A percentile compares a stretch with the other conserved stretches of the same genome.
Evolutionary conservation across 768 basidiomycete genomes (phyloP).

Genomic region (Sporobolomyces pararoseus): DNA sequence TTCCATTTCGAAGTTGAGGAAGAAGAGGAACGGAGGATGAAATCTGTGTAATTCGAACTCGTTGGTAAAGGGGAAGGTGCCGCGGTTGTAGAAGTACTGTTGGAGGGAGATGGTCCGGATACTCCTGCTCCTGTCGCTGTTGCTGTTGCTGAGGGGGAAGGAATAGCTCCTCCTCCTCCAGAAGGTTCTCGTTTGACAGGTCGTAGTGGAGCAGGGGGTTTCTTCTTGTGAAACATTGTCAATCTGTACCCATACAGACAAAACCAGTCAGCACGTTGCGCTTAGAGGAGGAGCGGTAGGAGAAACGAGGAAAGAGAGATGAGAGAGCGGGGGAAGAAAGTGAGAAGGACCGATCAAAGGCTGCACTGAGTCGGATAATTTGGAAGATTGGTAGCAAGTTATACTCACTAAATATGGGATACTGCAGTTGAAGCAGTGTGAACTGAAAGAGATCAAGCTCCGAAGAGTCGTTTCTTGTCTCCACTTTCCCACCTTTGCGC

Average conservation of each 20-base stretch:
- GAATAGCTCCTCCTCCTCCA: background rate
- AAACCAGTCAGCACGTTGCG: background rate
- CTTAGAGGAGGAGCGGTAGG: no score
- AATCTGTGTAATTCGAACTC: slow-evolving; percentile 18
- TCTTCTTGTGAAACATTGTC: slow-evolving; percentile 17
- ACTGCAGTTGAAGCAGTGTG: no score
- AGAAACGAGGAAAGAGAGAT: no score
- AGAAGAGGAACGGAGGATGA: slow-evolving; percentile 19
- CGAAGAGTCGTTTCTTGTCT: background rate
- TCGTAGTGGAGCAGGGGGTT: slow-evolving; percentile 4
- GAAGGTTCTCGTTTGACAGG: slow-evolving; percentile 19
- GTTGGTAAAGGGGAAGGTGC: slow-evolving; percentile 1
- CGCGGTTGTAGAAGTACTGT: background rate
- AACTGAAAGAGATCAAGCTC: no score
- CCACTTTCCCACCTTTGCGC: no score
- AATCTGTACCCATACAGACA: background rate
- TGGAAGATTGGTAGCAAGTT: no score
- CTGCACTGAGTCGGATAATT: no score
- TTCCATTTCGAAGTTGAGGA: slow-evolving; percentile 58
- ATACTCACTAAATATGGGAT: no score
- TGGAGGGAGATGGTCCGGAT: background rate
- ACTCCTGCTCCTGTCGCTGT: no score
- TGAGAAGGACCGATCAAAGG: no score
- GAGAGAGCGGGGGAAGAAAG: no score
- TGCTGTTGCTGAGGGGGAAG: background rate